Percentiles rank a stretch among this genome's conserved stretches.
These are phyloP conservation scores for Esteya vermicola DNA, from an alignment of 2,329 filamentous ascomycete species.

Conservation along the genomic window DNA sequence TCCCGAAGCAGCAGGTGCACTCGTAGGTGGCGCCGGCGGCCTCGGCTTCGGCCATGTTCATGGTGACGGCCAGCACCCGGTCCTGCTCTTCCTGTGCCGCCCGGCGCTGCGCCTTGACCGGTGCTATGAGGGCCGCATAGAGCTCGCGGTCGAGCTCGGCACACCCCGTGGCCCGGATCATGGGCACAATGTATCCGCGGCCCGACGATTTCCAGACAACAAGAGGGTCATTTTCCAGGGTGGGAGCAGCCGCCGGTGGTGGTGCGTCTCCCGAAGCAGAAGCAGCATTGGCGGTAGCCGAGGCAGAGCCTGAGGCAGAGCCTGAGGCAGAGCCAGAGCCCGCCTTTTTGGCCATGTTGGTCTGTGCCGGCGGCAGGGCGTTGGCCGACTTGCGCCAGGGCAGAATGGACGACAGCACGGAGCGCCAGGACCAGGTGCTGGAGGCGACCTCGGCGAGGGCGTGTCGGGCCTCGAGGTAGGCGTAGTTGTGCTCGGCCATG, in stretches of 20 bases:
- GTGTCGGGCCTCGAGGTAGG: conserved; percentile 56
- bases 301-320: no score
- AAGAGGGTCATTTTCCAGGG: conserved; percentile 48
- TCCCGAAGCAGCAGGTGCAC: conserved; percentile 66
- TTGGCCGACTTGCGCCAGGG: conserved; percentile 31
- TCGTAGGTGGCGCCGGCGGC: conserved; percentile 44
- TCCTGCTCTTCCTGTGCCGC: conserved; percentile 35
- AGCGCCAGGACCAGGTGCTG: conserved; percentile 70
- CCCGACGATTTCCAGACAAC: conserved; percentile 46
- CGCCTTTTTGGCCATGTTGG: no score
- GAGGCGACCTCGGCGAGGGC: conserved; percentile 55
- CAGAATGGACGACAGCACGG: conserved; percentile 57
- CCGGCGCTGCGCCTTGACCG: conserved; percentile 31
- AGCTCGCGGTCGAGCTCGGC: conserved; percentile 49
- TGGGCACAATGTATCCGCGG: conserved; percentile 41
- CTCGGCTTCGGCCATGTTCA: conserved; percentile 48
- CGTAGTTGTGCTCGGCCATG: conserved; percentile 67
- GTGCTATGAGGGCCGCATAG: conserved; percentile 40
- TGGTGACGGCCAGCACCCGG: conserved; percentile 31
- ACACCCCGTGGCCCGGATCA: conserved; percentile 51
- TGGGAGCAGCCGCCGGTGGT: conserved; percentile 26
- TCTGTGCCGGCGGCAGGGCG: conserved; percentile 12
- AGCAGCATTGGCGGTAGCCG: no score
- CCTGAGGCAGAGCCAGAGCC: no score
- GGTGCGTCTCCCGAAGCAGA: no score